Percentiles rank a stretch among this genome's conserved stretches.
phyloP scores from a whole-genome alignment of 106 monocot genomes.

The Chionographis japonica region DNA sequence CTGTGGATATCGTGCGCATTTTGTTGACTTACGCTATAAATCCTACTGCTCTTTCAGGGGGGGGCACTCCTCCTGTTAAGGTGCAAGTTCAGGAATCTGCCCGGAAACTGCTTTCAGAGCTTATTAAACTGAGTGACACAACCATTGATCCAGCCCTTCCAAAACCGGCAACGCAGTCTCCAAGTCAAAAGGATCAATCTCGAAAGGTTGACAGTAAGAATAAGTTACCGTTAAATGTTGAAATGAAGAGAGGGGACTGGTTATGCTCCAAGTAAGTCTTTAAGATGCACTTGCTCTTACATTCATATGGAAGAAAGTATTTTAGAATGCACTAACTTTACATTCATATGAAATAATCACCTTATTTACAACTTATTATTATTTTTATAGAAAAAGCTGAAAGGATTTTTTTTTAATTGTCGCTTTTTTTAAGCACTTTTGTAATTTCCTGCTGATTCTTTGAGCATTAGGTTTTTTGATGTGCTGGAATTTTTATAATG shows the following conservation, averaged over 20 bases:
- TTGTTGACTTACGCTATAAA: slow-evolving; percentile 71
- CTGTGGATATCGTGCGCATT: slow-evolving; percentile 87
- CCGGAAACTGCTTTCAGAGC: slow-evolving; percentile 54
- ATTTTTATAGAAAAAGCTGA: too few relatives aligned
- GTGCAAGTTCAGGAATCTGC: slow-evolving; percentile 59
- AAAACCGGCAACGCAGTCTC: slow-evolving; percentile 20
- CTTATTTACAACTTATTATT: too few relatives aligned
- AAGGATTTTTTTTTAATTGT: too few relatives aligned
- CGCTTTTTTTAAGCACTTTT: too few relatives aligned
- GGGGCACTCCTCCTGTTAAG: slow-evolving; percentile 23
- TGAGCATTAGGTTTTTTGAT: too few relatives aligned
- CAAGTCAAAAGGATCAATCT: slow-evolving; percentile 20
- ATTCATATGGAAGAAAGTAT: neutral
- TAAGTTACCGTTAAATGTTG: slow-evolving; percentile 27
- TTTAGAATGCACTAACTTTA: too few relatives aligned
- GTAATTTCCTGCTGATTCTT: too few relatives aligned
- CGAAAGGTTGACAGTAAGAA: neutral
- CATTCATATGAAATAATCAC: too few relatives aligned
- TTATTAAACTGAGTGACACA: slow-evolving; percentile 75
- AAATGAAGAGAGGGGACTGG: slow-evolving; percentile 99
- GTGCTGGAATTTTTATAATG: too few relatives aligned
- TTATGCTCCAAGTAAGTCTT: slow-evolving; percentile 72
- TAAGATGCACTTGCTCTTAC: neutral
- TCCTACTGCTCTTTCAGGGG: slow-evolving; percentile 28
- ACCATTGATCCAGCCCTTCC: slow-evolving; percentile 51